Percentiles rank a stretch among this genome's conserved stretches.
phyloP scores from a whole-genome alignment of 1,139 yeast species.

The Geotrichum restrictum region DNA sequence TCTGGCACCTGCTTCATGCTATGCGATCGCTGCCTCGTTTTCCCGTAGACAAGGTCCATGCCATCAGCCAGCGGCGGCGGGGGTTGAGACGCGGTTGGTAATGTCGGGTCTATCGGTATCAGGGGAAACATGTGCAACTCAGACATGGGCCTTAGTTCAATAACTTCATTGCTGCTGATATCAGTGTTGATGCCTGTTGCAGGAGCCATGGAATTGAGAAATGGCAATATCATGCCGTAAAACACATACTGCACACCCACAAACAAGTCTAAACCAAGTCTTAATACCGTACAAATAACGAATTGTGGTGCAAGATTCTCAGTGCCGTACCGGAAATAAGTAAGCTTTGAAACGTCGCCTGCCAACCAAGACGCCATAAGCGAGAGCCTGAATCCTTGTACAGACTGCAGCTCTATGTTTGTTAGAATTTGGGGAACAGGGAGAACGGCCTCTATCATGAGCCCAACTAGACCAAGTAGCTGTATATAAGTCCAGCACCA shows the following conservation, averaged over 20 bases:
- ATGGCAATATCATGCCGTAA: conserved; percentile 34
- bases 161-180: background rate
- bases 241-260: conserved; percentile 73
- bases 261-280: conserved; percentile 69
- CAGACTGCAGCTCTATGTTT: conserved; percentile 61
- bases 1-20: conserved; percentile 8
- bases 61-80: background rate
- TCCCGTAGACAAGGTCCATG: background rate
- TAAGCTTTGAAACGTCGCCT: conserved; percentile 76
- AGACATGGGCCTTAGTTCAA: background rate
- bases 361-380: conserved; percentile 79
- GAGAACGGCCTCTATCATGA: conserved; percentile 72
- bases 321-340: conserved; percentile 70
- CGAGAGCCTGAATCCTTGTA: conserved; percentile 74
- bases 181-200: background rate
- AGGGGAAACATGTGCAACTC: no score
- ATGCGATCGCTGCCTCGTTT: conserved; percentile 14
- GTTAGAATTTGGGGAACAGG: conserved; percentile 85
- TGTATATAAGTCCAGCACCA: conserved; percentile 47
- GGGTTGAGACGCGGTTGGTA: background rate
- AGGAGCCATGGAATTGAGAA: conserved; percentile 2
- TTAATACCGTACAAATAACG: conserved; percentile 73
- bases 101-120: background rate
- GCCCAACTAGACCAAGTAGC: conserved; percentile 66
- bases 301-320: conserved; percentile 61